Evolutionary conservation across 495 filamentous ascomycete genomes (phyloP), one percentile per base, ranked within the genome.

Genomic region (Aspergillus asperescens): DNA sequence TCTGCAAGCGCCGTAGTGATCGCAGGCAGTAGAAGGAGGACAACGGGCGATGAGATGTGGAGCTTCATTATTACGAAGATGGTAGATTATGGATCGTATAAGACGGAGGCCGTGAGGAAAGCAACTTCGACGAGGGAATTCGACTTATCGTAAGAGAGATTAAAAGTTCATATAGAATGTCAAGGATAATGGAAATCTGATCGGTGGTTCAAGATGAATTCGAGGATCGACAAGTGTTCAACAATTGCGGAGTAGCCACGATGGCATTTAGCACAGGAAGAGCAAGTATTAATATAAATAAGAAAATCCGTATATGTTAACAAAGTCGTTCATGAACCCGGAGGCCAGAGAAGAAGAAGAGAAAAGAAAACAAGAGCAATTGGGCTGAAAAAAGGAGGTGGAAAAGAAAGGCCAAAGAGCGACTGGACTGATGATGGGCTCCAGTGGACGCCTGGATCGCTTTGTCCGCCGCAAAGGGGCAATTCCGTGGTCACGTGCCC

Each of bases 11-110:
- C 66, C 32, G 62, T 58, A 20, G 70, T 58, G 25, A 73, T 58
- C 34, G 68, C 65, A 39, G 68, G 68, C 53, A 72, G 64, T 31
- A 72, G 65, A 31, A 70, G 52, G 34, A 73, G 65, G 25, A 71
- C 23, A 49, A 72, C 49, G 15, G 60, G 50, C 23, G 66, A 60
- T 9, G 63, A 65, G 4, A 61, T 22, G 55, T 59, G 59, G 35
- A 73, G 32, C 56, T 67, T 73, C 68, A 72, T 72, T 7, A 29
- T 67, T 53, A 32, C 25, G 13, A 49, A 18, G 5, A 48, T 51
- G 54, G 54, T 20, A 0, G 23, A 15, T 32, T 19, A 22, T 25
- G 13, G 13, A 18, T 40, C 24, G 42, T 51, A 20, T 16, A 4
- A 16, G 25, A 31, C 18, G 4, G 31, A 18, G 18, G 16, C 24